phyloP scores from a whole-genome alignment of 139 green algal genomes.

The Pleodorina starrii region DNA sequence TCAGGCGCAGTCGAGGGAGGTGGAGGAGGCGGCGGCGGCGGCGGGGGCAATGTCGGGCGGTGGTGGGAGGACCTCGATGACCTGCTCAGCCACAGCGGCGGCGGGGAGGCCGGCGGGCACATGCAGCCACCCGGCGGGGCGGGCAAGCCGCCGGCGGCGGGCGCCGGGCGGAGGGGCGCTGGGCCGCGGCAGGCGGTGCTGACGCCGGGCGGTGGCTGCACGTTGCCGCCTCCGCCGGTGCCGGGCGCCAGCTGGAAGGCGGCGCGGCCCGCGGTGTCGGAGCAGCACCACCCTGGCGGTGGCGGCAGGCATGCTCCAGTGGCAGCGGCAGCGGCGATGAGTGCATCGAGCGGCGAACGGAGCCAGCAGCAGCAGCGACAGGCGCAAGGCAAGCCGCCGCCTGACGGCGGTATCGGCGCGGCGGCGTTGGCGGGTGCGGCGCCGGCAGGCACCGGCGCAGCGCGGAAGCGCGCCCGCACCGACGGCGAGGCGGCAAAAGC shows the following conservation, averaged over 20 bases:
- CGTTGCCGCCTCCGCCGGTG: neutral
- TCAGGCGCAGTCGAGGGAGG: too few relatives aligned
- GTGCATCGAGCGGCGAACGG: neutral
- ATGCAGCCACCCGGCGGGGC: too few relatives aligned
- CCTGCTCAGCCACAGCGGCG: neutral
- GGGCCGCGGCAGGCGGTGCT: neutral
- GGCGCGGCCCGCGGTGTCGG: neutral
- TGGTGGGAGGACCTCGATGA: conserved; percentile 25
- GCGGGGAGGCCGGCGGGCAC: too few relatives aligned
- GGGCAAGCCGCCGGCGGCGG: neutral
- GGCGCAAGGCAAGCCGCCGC: too few relatives aligned
- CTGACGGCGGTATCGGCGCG: too few relatives aligned
- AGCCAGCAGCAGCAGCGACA: too few relatives aligned
- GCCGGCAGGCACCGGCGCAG: neutral
- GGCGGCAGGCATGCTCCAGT: neutral
- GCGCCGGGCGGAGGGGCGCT: neutral
- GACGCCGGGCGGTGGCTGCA: neutral
- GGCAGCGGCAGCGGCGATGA: neutral
- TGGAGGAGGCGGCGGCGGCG: too few relatives aligned
- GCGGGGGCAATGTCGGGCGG: neutral
- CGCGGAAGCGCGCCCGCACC: neutral
- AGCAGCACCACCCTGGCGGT: neutral
- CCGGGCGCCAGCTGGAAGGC: neutral
- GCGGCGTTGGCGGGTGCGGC: too few relatives aligned
- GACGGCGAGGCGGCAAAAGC: too few relatives aligned